Evolutionary conservation across 257 asterid species (phyloP).

Genomic region (Knoxia roxburghii): DNA sequence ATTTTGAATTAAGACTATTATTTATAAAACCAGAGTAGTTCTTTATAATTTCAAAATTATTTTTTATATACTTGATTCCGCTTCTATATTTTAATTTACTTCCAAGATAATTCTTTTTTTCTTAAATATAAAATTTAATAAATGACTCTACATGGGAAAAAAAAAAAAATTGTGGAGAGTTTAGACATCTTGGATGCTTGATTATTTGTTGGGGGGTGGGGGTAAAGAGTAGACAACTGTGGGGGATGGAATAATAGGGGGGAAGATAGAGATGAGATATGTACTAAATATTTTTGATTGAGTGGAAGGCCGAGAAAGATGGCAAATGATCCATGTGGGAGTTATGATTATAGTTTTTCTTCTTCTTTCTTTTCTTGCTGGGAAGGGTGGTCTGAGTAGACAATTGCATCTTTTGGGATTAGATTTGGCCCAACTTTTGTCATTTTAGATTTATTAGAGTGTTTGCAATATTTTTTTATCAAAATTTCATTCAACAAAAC

Average conservation of each 20-base stretch:
- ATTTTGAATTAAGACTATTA: no score
- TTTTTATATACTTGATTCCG: no score
- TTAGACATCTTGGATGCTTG: no score
- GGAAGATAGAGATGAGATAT: conserved; percentile 10
- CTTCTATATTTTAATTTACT: no score
- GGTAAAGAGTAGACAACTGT: conserved; percentile 18
- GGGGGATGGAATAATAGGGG: conserved; percentile 25
- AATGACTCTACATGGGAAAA: no score
- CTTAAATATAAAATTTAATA: no score
- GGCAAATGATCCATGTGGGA: conserved; percentile 28
- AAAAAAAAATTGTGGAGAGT: no score
- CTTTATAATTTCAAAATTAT: no score
- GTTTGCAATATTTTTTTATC: conserved; percentile 3
- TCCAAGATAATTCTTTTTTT: no score
- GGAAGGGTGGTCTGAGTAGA: conserved; percentile 47
- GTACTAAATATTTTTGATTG: conserved; percentile 10
- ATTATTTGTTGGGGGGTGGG: no score
- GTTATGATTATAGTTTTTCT: conserved; percentile 27
- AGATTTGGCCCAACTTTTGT: conserved; percentile 30
- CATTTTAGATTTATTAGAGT: conserved; percentile 13
- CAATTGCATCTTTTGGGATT: conserved; percentile 37
- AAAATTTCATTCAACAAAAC: conserved; percentile 1
- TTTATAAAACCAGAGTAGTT: no score
- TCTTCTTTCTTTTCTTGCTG: conserved; percentile 39
- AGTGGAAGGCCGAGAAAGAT: conserved; percentile 37